Evolutionary conservation across 768 basidiomycete genomes (phyloP).

Genomic region (Hygrocybe coccinea): DNA sequence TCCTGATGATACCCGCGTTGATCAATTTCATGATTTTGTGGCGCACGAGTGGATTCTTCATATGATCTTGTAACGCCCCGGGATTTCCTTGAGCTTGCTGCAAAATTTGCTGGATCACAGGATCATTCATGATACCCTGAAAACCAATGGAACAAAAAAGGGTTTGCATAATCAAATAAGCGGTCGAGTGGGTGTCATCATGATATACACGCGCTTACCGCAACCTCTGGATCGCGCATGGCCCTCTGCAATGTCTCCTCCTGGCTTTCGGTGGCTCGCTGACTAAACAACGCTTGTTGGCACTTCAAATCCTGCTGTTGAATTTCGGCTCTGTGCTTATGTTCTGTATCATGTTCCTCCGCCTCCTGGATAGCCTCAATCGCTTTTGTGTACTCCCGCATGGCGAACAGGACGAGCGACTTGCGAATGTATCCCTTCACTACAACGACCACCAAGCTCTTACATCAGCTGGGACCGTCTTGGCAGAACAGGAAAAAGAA

Average conservation of each 20-base stretch:
- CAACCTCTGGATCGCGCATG: slow-evolving; percentile 96
- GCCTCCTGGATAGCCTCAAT: slow-evolving; percentile 80
- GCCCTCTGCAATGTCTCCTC: slow-evolving; percentile 90
- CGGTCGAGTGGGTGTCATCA: not conserved
- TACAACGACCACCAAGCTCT: slow-evolving; percentile 21
- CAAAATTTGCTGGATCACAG: slow-evolving; percentile 90
- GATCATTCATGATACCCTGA: slow-evolving; percentile 81
- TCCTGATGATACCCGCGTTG: slow-evolving; percentile 90
- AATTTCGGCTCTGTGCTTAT: slow-evolving; percentile 82
- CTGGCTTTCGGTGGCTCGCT: slow-evolving; percentile 81
- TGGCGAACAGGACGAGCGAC: slow-evolving; percentile 73
- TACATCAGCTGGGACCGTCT: slow-evolving; percentile 2
- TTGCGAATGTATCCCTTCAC: slow-evolving; percentile 97
- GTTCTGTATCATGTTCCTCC: slow-evolving; percentile 68
- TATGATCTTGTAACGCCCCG: slow-evolving; percentile 85
- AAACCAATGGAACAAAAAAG: no score
- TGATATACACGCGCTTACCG: slow-evolving; percentile 47
- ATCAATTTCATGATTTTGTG: slow-evolving; percentile 85
- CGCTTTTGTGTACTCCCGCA: slow-evolving; percentile 89
- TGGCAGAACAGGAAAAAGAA: not conserved
- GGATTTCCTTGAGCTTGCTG: slow-evolving; percentile 93
- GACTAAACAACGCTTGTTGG: slow-evolving; percentile 69
- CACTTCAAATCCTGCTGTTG: slow-evolving; percentile 73
- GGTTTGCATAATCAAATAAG: slow-evolving; percentile 5
- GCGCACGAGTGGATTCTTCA: slow-evolving; percentile 84